Evolutionary conservation across 179 eudicot species (phyloP), one percentile per base, ranked within the genome.

Genomic region (Carnegiea gigantea): DNA sequence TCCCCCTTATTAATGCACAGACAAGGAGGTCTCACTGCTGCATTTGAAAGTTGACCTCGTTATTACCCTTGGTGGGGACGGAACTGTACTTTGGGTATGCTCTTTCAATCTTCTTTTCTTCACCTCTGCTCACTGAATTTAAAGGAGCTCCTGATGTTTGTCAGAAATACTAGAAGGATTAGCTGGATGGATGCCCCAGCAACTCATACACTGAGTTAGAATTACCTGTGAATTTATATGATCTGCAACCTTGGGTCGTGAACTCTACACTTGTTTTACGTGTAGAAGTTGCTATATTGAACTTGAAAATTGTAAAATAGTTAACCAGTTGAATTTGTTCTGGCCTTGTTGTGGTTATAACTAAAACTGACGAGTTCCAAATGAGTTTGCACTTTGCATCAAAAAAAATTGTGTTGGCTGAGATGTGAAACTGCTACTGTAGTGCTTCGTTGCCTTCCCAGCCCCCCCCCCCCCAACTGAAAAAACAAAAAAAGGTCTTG

Each of bases 41-140:
- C 99, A 96, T 86, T 85, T 85, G 62, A 94, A 92, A 81, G 97
- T 96, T 86, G 99, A 96, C 79, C 92, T 96, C 77, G 88, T 96
- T 77, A 93, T 96, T 84, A 96, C 99, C 73, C 99, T 96, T 77
- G 99, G 99, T 81, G 99, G 99, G 49, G 99, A 96, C 85, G 99
- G 99, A 82, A 96, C 99, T 59, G 99, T 96, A 54, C 95, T 96
- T 77, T 96, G 99, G 99, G 99, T 96, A 92, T 81, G 93, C 86
- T 73, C 72, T 6, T 53, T 51, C 33, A 20, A 24, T 76, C 21
- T 43, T 17, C 14, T 59, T n/a, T 21, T 77, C 24, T 78, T 62
- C 11, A 23, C 68, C 11, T 9, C 51, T 59, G 15, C 2, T 33
- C 6, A 53, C 28, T 17, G 74, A 48, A 21, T 75, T 20, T 43